phyloP scores from a whole-genome alignment of 352 stramenopile genomes.

The Phytophthora podocarpi region DNA sequence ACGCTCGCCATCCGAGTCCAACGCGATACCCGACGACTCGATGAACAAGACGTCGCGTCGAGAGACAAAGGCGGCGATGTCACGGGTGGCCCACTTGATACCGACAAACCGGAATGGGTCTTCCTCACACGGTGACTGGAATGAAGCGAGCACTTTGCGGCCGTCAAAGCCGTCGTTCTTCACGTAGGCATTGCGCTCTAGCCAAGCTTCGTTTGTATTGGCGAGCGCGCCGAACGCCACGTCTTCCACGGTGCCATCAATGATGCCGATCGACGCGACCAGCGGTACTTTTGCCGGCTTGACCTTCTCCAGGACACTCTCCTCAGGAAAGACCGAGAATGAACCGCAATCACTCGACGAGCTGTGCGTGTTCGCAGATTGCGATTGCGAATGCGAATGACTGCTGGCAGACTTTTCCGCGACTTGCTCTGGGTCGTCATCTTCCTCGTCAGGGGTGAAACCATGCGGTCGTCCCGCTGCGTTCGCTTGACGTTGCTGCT shows the following conservation, averaged over 20 bases:
- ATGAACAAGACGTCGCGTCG: constrained; percentile 52
- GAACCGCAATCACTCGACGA: constrained; percentile 48
- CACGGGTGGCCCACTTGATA: constrained; percentile 49
- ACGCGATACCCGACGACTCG: constrained; percentile 49
- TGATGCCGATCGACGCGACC: constrained; percentile 36
- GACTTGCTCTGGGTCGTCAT: constrained; percentile 11
- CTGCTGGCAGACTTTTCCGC: constrained; percentile 24
- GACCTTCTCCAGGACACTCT: constrained; percentile 42
- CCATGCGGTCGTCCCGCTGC: constrained; percentile 30
- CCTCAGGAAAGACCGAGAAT: constrained; percentile 42
- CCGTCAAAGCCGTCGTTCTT: constrained; percentile 49
- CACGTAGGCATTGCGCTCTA: constrained; percentile 47
- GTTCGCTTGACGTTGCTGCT: constrained; percentile 34
- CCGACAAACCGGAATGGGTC: constrained; percentile 60
- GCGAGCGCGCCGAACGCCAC: constrained; percentile 49
- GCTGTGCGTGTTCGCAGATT: constrained; percentile 33
- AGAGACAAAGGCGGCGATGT: constrained; percentile 43
- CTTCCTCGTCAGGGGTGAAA: constrained; percentile 29
- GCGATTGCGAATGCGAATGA: constrained; percentile 18
- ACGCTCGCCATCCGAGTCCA: constrained; percentile 45
- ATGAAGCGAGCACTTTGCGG: constrained; percentile 43
- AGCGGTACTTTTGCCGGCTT: constrained; percentile 45
- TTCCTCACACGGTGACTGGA: constrained; percentile 44
- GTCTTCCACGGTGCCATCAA: constrained; percentile 52
- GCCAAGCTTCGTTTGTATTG: constrained; percentile 41